Evolutionary conservation across 2,329 filamentous ascomycete genomes (phyloP), one percentile per base, ranked within the genome.

Genomic region (Scleromitrula shiraiana): DNA sequence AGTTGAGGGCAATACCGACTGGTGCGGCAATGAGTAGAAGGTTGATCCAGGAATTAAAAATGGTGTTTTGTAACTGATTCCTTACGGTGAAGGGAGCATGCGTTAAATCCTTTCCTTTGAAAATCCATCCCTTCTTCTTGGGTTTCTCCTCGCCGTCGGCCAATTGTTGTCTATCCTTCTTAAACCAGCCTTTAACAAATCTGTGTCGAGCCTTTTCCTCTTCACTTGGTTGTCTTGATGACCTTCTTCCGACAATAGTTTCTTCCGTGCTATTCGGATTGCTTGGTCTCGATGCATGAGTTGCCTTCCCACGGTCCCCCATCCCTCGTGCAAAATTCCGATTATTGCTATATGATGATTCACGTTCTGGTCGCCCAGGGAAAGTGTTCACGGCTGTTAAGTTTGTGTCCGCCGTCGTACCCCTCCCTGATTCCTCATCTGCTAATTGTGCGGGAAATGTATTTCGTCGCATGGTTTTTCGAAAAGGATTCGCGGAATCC

Each of bases 31-130:
- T 44, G 19, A 95, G 70, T 22, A 96, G 69, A 20, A 95, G 62
- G 62, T 96, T 96, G 69, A 95, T 84, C 80, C 86, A 95, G 0
- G 87, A 93, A 59, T 79, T 83, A 56, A 95, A 77, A 3, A 95
- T 58, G 0, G 88, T 89, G 15, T 85, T 80, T 56, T 81, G 79
- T 41, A 90, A 65, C 65, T 90, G 85, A 59, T 82, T 82, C 51
- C 68, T 68, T 7, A 77, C 59, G 0, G 80, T 83, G 50, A 78
- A 84, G 17, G 64, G 60, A 33, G 67, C 60, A 46, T 66, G 68
- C 46, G 71, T 67, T 48, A 71, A 64, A n/a, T 64, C 63, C 46
- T 71, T 67, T 19, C 60, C 60, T 38, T 54, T 59, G 33, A 59
- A 63, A 48, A 59, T 60, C 10, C 59, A 56, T 9, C 53, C 39